Conservation (phyloP, 1,284 basidiomycete genomes). For the Mycena sp. region DNA sequence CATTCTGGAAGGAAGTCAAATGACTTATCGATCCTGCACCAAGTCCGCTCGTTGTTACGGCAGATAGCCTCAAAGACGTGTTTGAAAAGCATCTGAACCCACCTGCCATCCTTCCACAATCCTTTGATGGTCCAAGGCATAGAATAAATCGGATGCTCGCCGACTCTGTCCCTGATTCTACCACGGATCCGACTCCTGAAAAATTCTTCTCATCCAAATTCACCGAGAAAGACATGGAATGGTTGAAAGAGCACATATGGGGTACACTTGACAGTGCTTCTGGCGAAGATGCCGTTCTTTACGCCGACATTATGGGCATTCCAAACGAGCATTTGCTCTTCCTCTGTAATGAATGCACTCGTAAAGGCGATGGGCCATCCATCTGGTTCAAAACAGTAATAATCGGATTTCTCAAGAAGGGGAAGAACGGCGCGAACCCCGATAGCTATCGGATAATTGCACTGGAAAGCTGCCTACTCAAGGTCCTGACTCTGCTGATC, state of each 20-base stretch:
- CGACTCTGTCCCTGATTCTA: neutral
- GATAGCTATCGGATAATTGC: neutral
- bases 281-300: neutral
- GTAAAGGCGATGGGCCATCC: neutral
- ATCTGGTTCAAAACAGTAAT: neutral
- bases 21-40: no score
- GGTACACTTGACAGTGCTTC: neutral
- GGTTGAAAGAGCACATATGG: neutral
- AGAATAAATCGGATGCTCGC: no score
- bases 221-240: neutral
- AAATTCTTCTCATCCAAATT: neutral
- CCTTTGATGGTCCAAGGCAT: no score
- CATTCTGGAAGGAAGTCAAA: no score
- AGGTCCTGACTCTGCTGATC: neutral
- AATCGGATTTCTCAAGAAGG: neutral
- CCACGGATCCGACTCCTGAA: neutral
- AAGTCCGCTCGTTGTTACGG: no score
- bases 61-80: no score
- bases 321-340: neutral
- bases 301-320: neutral
- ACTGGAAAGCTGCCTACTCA: neutral
- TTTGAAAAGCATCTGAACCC: no score
- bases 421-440: neutral
- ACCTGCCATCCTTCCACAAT: no score
- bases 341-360: slow-evolving; percentile 1